These are phyloP conservation scores for Fusarium nisikadoi DNA, from an alignment of 2,329 filamentous ascomycete species.

Conservation along the genomic window DNA sequence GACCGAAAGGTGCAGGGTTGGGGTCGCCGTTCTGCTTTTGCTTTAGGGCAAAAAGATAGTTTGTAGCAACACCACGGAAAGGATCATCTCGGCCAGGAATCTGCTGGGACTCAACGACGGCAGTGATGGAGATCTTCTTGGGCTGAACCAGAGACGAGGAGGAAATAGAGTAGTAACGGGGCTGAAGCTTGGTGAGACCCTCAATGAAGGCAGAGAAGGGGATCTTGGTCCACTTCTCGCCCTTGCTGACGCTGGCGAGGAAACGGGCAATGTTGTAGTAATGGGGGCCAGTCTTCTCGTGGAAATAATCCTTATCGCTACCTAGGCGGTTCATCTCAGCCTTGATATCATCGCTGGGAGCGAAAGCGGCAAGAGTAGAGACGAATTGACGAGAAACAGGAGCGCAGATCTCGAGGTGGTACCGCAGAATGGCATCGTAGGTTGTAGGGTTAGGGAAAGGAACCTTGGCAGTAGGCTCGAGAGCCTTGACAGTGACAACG, in stretches of 20 bases:
- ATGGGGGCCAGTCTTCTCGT: conserved; percentile 81
- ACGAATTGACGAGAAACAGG: conserved; percentile 97
- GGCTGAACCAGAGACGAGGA: conserved; percentile 95
- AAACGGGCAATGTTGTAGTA: conserved; percentile 92
- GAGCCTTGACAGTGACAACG: conserved; percentile 88
- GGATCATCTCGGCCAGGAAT: conserved; percentile 81
- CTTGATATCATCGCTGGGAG: conserved; percentile 85
- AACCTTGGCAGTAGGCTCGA: conserved; percentile 96
- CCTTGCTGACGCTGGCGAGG: conserved; percentile 76
- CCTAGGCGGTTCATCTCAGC: conserved; percentile 89
- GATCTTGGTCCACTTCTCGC: conserved; percentile 81
- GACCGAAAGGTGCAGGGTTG: conserved; percentile 81
- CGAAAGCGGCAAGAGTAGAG: conserved; percentile 86
- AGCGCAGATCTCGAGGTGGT: conserved; percentile 96
- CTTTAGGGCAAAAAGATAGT: conserved; percentile 94
- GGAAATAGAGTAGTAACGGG: conserved; percentile 98
- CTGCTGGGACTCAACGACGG: conserved; percentile 86
- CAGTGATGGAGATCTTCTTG: conserved; percentile 94
- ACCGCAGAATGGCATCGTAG: conserved; percentile 91
- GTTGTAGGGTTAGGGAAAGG: conserved; percentile 98
- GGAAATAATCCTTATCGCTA: conserved; percentile 95
- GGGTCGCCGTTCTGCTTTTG: conserved; percentile 95
- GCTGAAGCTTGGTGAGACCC: conserved; percentile 92
- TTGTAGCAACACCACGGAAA: conserved; percentile 95
- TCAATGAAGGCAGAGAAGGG: conserved; percentile 97